phyloP scores from a whole-genome alignment of 2,329 filamentous ascomycete genomes.

The Talaromyces verruculosus region DNA sequence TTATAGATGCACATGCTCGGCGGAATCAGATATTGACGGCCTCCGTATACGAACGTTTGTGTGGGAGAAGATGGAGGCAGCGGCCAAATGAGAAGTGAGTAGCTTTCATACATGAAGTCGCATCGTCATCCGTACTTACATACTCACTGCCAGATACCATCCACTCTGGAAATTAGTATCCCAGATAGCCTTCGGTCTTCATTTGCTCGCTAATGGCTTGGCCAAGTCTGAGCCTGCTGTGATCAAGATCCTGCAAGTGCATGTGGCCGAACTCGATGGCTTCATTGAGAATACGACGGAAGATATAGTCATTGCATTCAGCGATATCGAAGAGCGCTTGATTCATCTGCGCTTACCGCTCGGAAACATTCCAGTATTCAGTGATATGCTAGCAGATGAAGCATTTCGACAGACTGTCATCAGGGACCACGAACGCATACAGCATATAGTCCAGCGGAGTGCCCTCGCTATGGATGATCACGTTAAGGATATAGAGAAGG shows the following conservation, averaged over 20 bases:
- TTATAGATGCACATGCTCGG: slow-evolving; percentile 48
- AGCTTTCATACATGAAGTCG: not conserved
- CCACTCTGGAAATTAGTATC: slow-evolving; percentile 86
- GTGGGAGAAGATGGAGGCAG: slow-evolving; percentile 73
- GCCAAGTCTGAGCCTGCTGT: slow-evolving; percentile 89
- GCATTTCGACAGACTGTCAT: slow-evolving; percentile 79
- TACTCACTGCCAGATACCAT: slow-evolving; percentile 60
- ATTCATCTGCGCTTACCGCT: slow-evolving; percentile 79
- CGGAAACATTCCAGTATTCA: slow-evolving; percentile 77
- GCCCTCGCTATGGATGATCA: slow-evolving; percentile 72
- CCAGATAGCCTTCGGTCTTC: slow-evolving; percentile 91
- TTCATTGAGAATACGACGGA: slow-evolving; percentile 84
- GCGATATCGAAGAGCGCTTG: slow-evolving; percentile 77
- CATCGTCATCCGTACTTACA: slow-evolving; percentile 9
- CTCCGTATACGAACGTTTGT: slow-evolving; percentile 66
- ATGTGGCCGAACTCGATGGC: slow-evolving; percentile 91
- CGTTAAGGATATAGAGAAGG: slow-evolving; percentile 75
- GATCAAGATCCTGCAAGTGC: slow-evolving; percentile 80
- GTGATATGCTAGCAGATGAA: slow-evolving; percentile 82
- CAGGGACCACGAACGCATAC: slow-evolving; percentile 85
- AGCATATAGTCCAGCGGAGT: slow-evolving; percentile 82
- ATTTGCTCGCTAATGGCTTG: slow-evolving; percentile 78
- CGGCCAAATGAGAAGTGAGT: slow-evolving; percentile 61
- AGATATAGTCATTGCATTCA: slow-evolving; percentile 74
- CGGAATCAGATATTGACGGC: slow-evolving; percentile 68